phyloP scores from a whole-genome alignment of 352 stramenopile genomes.

The Globisporangium uncinulatum region DNA sequence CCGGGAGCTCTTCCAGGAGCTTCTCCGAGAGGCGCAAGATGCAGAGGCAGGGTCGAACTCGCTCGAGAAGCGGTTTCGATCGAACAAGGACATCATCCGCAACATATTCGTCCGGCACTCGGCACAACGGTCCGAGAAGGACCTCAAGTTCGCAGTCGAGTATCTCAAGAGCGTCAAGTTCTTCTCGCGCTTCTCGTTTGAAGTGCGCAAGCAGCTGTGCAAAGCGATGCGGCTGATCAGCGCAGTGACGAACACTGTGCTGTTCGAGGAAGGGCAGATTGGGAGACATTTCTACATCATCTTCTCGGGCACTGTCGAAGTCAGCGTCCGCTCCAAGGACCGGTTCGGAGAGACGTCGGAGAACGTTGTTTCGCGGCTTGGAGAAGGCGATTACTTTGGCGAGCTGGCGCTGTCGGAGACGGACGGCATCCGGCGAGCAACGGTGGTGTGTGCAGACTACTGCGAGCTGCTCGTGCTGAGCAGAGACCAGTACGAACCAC shows the following conservation, averaged over 20 bases:
- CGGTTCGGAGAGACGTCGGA: constrained; percentile 63
- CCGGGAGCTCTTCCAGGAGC: constrained; percentile 53
- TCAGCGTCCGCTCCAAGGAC: constrained; percentile 66
- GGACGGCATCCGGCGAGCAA: constrained; percentile 63
- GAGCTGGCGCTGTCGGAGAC: constrained; percentile 67
- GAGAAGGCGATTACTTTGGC: constrained; percentile 75
- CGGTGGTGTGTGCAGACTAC: constrained; percentile 62
- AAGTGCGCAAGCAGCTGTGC: constrained; percentile 81
- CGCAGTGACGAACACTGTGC: constrained; percentile 68
- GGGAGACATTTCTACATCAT: constrained; percentile 84
- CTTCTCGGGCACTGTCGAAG: constrained; percentile 63
- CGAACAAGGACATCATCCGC: constrained; percentile 84
- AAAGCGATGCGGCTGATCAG: constrained; percentile 77
- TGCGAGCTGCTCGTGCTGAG: constrained; percentile 71
- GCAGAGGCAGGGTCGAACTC: constrained; percentile 25
- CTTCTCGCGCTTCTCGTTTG: constrained; percentile 80
- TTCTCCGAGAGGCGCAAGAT: constrained; percentile 60
- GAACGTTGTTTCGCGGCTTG: constrained; percentile 57
- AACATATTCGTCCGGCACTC: constrained; percentile 78
- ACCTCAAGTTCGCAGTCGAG: constrained; percentile 81
- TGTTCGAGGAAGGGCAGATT: constrained; percentile 77
- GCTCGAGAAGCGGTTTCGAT: constrained; percentile 76
- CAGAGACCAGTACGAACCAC: constrained; percentile 73
- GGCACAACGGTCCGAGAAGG: constrained; percentile 67
- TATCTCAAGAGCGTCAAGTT: constrained; percentile 87